Evolutionary conservation across 768 basidiomycete species (phyloP).

Genomic region (Dictyophora rubrovolvata): DNA sequence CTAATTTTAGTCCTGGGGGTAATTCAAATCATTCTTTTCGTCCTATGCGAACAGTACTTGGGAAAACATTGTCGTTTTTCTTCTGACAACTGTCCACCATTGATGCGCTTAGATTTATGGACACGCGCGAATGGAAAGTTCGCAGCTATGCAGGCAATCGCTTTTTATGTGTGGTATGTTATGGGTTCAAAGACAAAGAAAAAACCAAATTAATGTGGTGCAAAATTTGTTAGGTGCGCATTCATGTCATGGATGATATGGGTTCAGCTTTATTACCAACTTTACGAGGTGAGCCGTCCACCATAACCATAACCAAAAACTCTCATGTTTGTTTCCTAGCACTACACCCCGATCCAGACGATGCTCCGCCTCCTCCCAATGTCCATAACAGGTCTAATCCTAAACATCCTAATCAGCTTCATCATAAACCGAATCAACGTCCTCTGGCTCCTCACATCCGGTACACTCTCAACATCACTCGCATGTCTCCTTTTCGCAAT

Average conservation of each 20-base stretch:
- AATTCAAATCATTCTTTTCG: slow-evolving; percentile 42
- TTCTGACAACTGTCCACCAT: slow-evolving; percentile 31
- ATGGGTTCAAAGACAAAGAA: slow-evolving; percentile 6
- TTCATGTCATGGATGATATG: slow-evolving; percentile 49
- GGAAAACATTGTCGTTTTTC: slow-evolving; percentile 15
- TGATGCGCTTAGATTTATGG: slow-evolving; percentile 59
- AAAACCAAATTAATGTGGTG: not conserved
- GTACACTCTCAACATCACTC: slow-evolving; percentile 46
- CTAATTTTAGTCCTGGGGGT: slow-evolving; percentile 44
- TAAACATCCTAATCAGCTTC: slow-evolving; percentile 56
- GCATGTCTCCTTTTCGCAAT: slow-evolving; percentile 61
- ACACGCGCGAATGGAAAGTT: slow-evolving; percentile 50
- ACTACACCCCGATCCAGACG: slow-evolving; percentile 43
- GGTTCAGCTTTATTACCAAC: slow-evolving; percentile 65
- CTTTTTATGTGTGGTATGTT: slow-evolving; percentile 47
- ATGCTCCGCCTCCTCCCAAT: slow-evolving; percentile 65
- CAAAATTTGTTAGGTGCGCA: slow-evolving; percentile 20
- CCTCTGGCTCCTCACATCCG: slow-evolving; percentile 39
- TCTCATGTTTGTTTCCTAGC: slow-evolving; percentile 10
- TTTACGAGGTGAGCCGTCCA: slow-evolving; percentile 28
- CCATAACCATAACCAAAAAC: not conserved
- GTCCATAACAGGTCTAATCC: slow-evolving; percentile 52
- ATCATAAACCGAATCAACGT: slow-evolving; percentile 46
- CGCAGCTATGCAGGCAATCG: slow-evolving; percentile 51
- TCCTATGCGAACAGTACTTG: slow-evolving; percentile 57